Evolutionary conservation across 352 stramenopile species (phyloP).

Genomic region (Phytophthora fragariaefolia): DNA sequence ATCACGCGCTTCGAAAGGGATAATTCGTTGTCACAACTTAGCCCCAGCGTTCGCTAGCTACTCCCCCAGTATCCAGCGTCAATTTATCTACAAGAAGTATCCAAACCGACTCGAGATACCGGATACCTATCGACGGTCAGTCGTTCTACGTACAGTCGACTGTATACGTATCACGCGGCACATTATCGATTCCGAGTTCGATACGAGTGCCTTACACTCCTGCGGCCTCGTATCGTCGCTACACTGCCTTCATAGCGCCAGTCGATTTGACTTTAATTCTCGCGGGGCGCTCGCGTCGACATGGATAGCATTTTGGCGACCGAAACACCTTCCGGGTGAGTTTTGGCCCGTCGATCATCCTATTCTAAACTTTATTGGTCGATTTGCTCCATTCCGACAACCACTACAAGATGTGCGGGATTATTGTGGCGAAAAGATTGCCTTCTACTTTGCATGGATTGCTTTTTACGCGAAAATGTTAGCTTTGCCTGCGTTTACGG

Average conservation of each 20-base stretch:
- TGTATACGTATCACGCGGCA: constrained; percentile 53
- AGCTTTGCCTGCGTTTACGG: constrained; percentile 49
- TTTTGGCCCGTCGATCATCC: constrained; percentile 46
- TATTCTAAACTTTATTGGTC: constrained; percentile 46
- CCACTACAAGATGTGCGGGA: constrained; percentile 77
- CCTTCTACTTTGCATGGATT: constrained; percentile 93
- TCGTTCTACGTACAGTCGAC: constrained; percentile 68
- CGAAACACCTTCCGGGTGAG: constrained; percentile 42
- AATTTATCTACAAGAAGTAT: constrained; percentile 77
- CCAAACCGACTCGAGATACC: constrained; percentile 55
- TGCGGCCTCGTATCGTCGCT: constrained; percentile 39
- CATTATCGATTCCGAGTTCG: constrained; percentile 60
- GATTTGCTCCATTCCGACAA: constrained; percentile 65
- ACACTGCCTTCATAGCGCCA: constrained; percentile 63
- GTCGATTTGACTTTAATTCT: constrained; percentile 55
- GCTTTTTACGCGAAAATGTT: constrained; percentile 83
- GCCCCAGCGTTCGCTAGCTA: constrained; percentile 53
- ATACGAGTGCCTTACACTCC: constrained; percentile 40
- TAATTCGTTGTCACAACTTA: constrained; percentile 31
- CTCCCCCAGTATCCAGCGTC: constrained; percentile 47
- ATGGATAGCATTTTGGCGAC: constrained; percentile 72
- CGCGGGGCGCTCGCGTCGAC: constrained; percentile 38
- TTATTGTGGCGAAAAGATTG: constrained; percentile 90
- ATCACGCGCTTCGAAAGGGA: constrained; percentile 29
- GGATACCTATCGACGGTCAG: constrained; percentile 47